Conservation (phyloP, 208 protist species). For the Leishmania amazonensis region DNA sequence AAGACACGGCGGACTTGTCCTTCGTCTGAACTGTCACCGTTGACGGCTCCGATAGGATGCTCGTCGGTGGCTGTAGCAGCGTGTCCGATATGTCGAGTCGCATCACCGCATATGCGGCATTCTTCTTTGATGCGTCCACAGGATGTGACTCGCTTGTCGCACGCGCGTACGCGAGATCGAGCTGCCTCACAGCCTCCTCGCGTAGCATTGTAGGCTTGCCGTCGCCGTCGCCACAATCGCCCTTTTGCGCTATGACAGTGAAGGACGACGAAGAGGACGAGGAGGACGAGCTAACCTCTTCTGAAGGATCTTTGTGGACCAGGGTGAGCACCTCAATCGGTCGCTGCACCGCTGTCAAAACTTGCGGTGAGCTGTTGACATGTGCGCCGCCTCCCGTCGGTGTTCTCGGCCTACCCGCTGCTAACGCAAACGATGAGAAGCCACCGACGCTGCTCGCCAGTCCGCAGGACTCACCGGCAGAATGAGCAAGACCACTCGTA, state of each 20-base stretch:
- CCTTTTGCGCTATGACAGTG: not conserved
- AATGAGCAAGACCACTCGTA: not conserved
- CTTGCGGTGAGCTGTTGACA: not conserved
- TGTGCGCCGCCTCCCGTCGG: not conserved
- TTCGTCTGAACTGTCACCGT: not conserved
- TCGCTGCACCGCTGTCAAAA: not conserved
- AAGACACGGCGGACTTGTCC: not conserved
- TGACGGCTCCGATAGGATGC: constrained; percentile 28
- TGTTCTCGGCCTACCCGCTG: not conserved
- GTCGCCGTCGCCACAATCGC: not conserved
- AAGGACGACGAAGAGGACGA: not conserved
- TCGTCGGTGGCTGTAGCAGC: constrained; percentile 28
- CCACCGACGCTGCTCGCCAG: not conserved
- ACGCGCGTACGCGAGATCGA: not conserved
- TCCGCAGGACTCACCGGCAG: not conserved
- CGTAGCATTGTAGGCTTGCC: not conserved
- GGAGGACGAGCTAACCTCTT: constrained; percentile 1
- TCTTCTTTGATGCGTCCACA: not conserved
- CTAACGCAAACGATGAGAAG: not conserved
- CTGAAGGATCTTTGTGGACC: not conserved
- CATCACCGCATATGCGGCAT: not conserved
- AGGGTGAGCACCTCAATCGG: no score
- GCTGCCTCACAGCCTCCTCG: constrained; percentile 1
- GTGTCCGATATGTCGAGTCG: constrained; percentile 22
- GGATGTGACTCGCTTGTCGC: not conserved